Evolutionary conservation across 441 rosid genomes (phyloP).

Genomic region (Populus hybrid): DNA sequence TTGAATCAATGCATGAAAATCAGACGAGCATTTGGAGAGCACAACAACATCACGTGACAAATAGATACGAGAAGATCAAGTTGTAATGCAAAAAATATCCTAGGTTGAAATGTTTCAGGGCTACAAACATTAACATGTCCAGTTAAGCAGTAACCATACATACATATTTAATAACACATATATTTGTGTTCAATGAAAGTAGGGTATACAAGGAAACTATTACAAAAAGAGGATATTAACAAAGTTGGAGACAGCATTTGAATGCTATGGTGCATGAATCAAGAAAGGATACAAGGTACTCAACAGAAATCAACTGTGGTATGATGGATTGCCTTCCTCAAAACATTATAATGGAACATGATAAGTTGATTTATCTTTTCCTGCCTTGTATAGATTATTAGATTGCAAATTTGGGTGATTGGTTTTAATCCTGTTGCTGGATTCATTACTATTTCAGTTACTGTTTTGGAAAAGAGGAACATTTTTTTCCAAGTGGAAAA

Average conservation of each 20-base stretch:
- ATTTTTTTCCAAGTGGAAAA: neutral
- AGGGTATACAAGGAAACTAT: neutral
- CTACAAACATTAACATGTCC: neutral
- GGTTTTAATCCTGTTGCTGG: neutral
- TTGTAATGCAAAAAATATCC: neutral
- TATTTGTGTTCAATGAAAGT: neutral
- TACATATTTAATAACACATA: neutral
- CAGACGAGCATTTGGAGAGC: neutral
- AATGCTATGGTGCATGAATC: neutral
- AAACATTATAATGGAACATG: neutral
- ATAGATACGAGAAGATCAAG: neutral
- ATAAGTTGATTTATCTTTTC: neutral
- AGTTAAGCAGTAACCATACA: neutral
- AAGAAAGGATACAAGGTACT: neutral
- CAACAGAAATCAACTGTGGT: neutral
- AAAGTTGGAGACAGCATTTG: neutral
- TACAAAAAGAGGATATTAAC: neutral
- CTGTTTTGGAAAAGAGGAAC: neutral
- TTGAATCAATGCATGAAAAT: slow-evolving; percentile 12
- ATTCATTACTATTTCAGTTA: neutral
- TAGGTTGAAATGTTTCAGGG: neutral
- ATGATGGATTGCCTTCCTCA: neutral
- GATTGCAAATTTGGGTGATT: neutral
- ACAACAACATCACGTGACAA: neutral
- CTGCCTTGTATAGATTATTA: neutral